Evolutionary conservation across 352 stramenopile genomes (phyloP).

Genomic region (Phytophthora kernoviae): DNA sequence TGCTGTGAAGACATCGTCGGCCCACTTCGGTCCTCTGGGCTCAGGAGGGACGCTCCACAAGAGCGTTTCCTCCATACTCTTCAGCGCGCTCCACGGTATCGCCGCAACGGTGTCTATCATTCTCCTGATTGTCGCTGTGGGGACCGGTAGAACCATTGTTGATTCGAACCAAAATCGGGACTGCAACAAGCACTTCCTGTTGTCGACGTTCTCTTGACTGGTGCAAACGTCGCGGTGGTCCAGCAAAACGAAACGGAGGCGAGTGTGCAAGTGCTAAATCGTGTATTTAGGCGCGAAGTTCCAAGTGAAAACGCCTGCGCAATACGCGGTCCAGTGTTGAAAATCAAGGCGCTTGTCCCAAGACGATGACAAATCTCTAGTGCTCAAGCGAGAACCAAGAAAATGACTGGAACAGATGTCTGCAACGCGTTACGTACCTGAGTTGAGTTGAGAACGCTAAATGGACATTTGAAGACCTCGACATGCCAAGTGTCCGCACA

Average conservation of each 20-base stretch:
- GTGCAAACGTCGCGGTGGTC: not conserved
- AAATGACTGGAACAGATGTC: conserved; percentile 33
- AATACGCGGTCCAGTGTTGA: conserved; percentile 4
- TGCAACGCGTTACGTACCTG: conserved; percentile 5
- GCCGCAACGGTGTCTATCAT: conserved; percentile 19
- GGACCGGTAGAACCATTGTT: conserved; percentile 22
- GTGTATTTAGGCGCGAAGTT: conserved; percentile 6
- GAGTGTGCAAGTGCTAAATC: too few relatives aligned
- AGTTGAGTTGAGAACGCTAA: conserved; percentile 4
- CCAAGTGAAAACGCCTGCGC: conserved; percentile 15
- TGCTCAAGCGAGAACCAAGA: conserved; percentile 9
- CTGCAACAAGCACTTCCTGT: not conserved
- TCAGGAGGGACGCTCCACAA: conserved; percentile 32
- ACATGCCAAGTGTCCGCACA: not conserved
- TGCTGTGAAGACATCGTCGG: conserved; percentile 33
- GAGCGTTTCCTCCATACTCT: conserved; percentile 30
- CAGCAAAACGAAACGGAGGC: not conserved
- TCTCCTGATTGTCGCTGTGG: conserved; percentile 15
- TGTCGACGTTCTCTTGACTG: not conserved
- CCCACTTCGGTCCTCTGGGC: conserved; percentile 30
- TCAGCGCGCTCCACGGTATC: conserved; percentile 29
- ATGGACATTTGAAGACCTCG: conserved; percentile 1
- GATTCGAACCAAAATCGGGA: too few relatives aligned
- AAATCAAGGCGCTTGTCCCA: conserved; percentile 2
- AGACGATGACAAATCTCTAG: conserved; percentile 19